These are phyloP conservation scores for Jimgerdemannia flammicorona DNA, from an alignment of 192 early-diverging fungal species.

Conservation along the genomic window DNA sequence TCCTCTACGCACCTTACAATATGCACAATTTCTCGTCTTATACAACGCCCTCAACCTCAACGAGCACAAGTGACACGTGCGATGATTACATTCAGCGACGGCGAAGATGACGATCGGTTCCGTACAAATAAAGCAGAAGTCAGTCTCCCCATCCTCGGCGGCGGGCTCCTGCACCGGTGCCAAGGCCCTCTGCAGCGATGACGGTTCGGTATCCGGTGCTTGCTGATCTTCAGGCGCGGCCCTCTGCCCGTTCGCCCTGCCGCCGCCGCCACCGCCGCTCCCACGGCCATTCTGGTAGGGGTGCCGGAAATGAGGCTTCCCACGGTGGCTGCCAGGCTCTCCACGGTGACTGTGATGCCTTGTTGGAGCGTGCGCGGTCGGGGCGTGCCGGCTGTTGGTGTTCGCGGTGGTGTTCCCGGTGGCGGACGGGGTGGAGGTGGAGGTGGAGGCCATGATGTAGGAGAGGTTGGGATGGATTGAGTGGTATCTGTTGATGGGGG, in stretches of 20 bases:
- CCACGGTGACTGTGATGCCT: too few species aligned
- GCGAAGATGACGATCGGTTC: slow-evolving; percentile 77
- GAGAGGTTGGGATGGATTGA: background rate
- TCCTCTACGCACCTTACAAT: slow-evolving; percentile 78
- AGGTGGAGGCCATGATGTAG: background rate
- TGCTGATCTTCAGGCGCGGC: background rate
- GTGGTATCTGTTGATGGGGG: background rate
- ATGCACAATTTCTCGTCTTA: slow-evolving; percentile 79
- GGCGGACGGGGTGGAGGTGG: background rate
- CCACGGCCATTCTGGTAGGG: background rate
- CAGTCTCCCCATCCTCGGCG: slow-evolving; percentile 32
- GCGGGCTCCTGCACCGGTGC: slow-evolving; percentile 10
- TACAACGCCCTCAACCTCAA: slow-evolving; percentile 87
- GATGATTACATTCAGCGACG: slow-evolving; percentile 86
- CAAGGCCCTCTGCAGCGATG: background rate
- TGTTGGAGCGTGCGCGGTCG: background rate
- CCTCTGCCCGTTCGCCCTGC: background rate
- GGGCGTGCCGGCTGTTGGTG: background rate
- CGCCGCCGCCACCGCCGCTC: background rate
- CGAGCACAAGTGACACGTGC: slow-evolving; percentile 92
- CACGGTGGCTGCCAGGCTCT: background rate
- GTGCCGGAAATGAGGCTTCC: background rate
- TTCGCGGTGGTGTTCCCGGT: background rate
- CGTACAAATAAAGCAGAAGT: slow-evolving; percentile 87
- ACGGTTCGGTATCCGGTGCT: background rate